Evolutionary conservation across 2,329 filamentous ascomycete genomes (phyloP).

Genomic region (Penicillium glabrum): DNA sequence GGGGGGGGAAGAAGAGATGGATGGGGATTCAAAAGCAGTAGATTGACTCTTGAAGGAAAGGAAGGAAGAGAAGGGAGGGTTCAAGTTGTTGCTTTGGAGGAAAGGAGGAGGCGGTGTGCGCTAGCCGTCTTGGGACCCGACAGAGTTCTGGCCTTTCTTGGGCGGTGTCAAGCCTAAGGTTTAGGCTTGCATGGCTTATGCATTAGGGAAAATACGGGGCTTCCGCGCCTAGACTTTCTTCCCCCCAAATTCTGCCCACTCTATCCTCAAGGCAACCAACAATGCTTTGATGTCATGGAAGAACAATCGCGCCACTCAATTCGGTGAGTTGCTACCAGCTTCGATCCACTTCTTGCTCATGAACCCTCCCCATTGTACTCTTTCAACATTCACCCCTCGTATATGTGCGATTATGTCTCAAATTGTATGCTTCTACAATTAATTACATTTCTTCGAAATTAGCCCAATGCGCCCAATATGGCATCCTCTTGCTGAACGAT

Average conservation of each 20-base stretch:
- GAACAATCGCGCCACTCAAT: constrained; percentile 5
- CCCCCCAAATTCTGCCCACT: not conserved
- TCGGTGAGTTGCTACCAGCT: constrained; percentile 15
- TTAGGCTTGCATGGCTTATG: not conserved
- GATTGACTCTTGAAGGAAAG: constrained; percentile 23
- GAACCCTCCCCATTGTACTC: not conserved
- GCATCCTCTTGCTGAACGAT: not conserved
- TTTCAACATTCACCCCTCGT: not conserved
- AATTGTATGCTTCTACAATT: not conserved
- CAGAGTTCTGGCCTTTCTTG: not conserved
- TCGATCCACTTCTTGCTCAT: constrained; percentile 1
- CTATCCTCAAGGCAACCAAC: not conserved
- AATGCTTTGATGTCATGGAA: constrained; percentile 26
- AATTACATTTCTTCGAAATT: not conserved
- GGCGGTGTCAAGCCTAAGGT: not conserved
- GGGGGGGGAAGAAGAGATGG: constrained; percentile 25
- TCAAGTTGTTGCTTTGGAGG: constrained; percentile 6
- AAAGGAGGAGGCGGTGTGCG: constrained; percentile 25
- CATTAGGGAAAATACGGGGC: not conserved
- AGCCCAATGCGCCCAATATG: not conserved
- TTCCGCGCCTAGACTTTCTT: not conserved
- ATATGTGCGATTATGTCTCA: not conserved
- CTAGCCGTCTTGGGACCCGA: constrained; percentile 7
- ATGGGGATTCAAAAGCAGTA: constrained; percentile 15
- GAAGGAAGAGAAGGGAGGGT: constrained; percentile 20